Conservation (phyloP, 768 basidiomycete genomes). For the Trametes elegans region DNA sequence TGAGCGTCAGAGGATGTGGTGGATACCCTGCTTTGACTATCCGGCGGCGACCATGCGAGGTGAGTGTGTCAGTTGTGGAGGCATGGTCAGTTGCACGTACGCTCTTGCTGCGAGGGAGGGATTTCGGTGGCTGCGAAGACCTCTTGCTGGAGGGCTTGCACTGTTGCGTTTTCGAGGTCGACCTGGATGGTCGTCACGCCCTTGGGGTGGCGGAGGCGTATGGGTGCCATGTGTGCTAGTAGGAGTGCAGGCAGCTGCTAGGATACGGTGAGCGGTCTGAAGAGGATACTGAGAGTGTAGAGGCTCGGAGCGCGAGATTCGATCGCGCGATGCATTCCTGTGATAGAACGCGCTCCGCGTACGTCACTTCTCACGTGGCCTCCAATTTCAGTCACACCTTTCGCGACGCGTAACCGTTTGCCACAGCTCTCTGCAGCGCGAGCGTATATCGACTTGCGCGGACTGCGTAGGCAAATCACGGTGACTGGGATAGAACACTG, state of each 20-base stretch:
- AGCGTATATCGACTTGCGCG: no score
- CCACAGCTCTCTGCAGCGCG: no score
- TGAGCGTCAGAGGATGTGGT: conserved; percentile 64
- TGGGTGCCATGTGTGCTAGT: conserved; percentile 51
- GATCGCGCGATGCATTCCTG: neutral
- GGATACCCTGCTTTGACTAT: conserved; percentile 90
- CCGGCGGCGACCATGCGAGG: neutral
- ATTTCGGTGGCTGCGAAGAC: conserved; percentile 70
- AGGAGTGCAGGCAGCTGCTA: neutral
- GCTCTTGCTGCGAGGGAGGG: conserved; percentile 69
- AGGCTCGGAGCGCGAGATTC: neutral
- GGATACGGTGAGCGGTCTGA: neutral
- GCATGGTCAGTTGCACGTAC: conserved; percentile 30
- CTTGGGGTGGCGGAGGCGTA: conserved; percentile 83
- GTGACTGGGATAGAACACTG: no score
- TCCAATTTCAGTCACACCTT: neutral
- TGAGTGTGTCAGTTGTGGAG: neutral
- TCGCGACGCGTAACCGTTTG: conserved; percentile 2
- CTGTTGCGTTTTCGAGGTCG: conserved; percentile 53
- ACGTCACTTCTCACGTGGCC: conserved; percentile 1
- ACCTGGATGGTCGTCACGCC: conserved; percentile 79
- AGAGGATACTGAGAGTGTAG: neutral
- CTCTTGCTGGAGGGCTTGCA: conserved; percentile 72
- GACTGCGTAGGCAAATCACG: no score
- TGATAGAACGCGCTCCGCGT: neutral